phyloP scores from a whole-genome alignment of 2,329 filamentous ascomycete genomes.

The Cordyceps sp. region DNA sequence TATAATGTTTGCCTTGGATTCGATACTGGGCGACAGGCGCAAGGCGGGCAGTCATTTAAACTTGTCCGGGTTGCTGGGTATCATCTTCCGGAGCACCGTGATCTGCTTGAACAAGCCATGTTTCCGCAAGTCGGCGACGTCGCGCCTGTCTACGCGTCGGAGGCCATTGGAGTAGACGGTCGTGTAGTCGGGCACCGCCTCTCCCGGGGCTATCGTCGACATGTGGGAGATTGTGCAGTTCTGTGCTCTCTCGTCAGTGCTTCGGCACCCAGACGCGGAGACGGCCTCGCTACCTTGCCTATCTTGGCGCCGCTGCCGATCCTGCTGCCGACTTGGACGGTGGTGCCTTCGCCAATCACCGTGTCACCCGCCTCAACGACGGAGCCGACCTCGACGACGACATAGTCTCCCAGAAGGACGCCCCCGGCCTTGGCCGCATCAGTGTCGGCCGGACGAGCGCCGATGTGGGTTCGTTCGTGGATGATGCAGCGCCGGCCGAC shows the following conservation, averaged over 20 bases:
- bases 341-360: constrained; percentile 41
- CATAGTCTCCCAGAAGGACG: constrained; percentile 42
- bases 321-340: constrained; percentile 41
- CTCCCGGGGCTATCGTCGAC: constrained; percentile 39
- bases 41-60: constrained; percentile 14
- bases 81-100: constrained; percentile 48
- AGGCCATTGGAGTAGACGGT: constrained; percentile 52
- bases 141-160: constrained; percentile 38
- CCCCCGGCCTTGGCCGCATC: constrained; percentile 21
- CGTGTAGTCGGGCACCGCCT: constrained; percentile 46
- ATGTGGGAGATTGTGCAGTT: constrained; percentile 56
- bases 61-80: constrained; percentile 44
- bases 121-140: constrained; percentile 45
- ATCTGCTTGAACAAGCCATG: constrained; percentile 51
- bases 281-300: constrained; percentile 33
- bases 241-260: constrained; percentile 14
- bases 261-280: neutral
- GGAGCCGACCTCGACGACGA: constrained; percentile 42
- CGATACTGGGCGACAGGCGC: too few relatives aligned
- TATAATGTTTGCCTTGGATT: too few relatives aligned
- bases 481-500: constrained; percentile 72
- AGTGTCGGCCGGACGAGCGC: constrained; percentile 19
- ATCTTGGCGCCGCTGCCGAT: constrained; percentile 44
- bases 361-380: constrained; percentile 46
- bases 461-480: constrained; percentile 49